Base-by-base conservation (phyloP, 2,329 filamentous ascomycete species). In the Colletotrichum siamense region DNA sequence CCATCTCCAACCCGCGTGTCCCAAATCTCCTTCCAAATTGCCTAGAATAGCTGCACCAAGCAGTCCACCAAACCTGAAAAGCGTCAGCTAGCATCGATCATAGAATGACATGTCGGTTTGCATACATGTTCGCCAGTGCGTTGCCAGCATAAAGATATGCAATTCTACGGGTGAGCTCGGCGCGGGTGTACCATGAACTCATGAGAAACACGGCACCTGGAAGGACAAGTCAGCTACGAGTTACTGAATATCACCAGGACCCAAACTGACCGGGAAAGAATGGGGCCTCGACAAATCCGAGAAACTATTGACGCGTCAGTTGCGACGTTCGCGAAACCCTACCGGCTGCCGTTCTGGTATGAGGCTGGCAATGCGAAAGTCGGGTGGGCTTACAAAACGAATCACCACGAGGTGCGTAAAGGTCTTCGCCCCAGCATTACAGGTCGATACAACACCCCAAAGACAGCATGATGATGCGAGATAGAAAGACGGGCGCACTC, bases 401-500 rank as follows among this genome's bases (percentile, higher is more conserved):
- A 87, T 86, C 0, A 84, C 85, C 4, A 91, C 79, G 0, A 91
- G 81, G 22, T 85, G 83, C 0, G 79, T 77, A 55, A 89, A 90
- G 12, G 79, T 85, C 6, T 85, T 81, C 5, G 85, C 83, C 2
- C 87, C 87, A 0, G 89, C 87, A 30, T 90, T 90, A n/a, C 88
- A 85, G 0, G 85, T 86, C 59, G 80, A 87, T 36, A 84, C 84
- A 69, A 82, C 82, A 18, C 80, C 87, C 83, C 80, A 88, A 13
- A 84, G 81, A 79, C 86, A 83, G 80, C 90, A 89, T 0, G 87
- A 87, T 1, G 83, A 81, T 0, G 89, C 86, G 2, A 93, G 85
- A 76, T 91, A 92, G 2, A 89, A 72, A 3, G 89, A 89, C 1
- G 91, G 91, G 12, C 87, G 85, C 34, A 91, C 83, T 5, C 88